Percentiles rank a stretch among this genome's conserved stretches.
Evolutionary conservation across 495 filamentous ascomycete genomes (phyloP).

Genomic region (Neurospora tetraspora): DNA sequence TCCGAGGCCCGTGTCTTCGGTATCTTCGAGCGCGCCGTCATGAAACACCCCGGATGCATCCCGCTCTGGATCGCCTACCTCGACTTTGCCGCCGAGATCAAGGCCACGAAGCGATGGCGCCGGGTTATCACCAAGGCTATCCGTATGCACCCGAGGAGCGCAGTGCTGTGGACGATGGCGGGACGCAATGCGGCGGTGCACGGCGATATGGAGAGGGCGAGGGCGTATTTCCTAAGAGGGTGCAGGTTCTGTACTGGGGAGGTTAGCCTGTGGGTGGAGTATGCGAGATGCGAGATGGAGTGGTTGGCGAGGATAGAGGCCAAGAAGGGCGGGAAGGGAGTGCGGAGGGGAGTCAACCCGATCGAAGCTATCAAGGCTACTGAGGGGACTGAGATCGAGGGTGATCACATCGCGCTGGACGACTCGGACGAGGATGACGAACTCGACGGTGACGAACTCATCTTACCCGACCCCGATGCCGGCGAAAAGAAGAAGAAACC

Average conservation of each 20-base stretch:
- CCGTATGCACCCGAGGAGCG: conserved; percentile 73
- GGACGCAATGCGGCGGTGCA: conserved; percentile 65
- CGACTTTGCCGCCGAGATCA: conserved; percentile 64
- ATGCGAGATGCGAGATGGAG: conserved; percentile 83
- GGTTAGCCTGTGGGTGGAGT: conserved; percentile 72
- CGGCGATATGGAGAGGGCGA: conserved; percentile 74
- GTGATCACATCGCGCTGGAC: conserved; percentile 21
- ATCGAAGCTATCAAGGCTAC: conserved; percentile 32
- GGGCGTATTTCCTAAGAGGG: conserved; percentile 77
- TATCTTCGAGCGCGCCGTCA: conserved; percentile 77
- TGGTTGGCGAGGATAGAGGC: conserved; percentile 72
- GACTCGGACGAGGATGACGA: conserved; percentile 33
- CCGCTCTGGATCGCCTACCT: conserved; percentile 90
- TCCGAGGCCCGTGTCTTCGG: conserved; percentile 78
- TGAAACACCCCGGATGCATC: conserved; percentile 73
- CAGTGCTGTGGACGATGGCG: conserved; percentile 80
- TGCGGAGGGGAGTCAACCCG: conserved; percentile 22
- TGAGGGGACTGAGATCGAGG: conserved; percentile 18
- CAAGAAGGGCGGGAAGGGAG: conserved; percentile 57
- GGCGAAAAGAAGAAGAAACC: conserved; percentile 16
- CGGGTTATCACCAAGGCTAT: conserved; percentile 68
- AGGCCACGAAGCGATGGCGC: conserved; percentile 69
- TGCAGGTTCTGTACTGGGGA: conserved; percentile 74
- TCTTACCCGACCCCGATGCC: conserved; percentile 31
- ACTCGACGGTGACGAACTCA: conserved; percentile 31